Evolutionary conservation across 2,329 filamentous ascomycete genomes (phyloP), one percentile per base, ranked within the genome.

Genomic region (Trichoderma sp.): DNA sequence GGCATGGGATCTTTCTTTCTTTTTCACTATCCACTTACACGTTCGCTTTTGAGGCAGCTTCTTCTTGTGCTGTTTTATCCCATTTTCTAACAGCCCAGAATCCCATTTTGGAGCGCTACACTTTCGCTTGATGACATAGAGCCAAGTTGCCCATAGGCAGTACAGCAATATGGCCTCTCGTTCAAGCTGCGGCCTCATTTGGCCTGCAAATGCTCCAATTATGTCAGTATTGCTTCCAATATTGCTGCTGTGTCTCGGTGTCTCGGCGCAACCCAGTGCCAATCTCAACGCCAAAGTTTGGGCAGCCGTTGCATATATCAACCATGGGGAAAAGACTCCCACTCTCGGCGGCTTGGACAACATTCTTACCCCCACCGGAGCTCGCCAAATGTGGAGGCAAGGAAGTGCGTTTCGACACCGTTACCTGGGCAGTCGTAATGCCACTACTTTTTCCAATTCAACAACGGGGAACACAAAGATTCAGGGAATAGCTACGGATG

Each of bases 251-350:
- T 69, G 71, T 24, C 70, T 71, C 30, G 46, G 24, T 43, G 68
- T 71, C 39, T 69, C 73, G 18, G 81, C 79, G 8, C 78, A 81
- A 61, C 73, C 76, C 14, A 69, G 71, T 34, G 64, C 43, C n/a
- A 75, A 74, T 37, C 69, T 71, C 21, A 76, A 75, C 49, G 78
- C 81, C 60, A 82, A 78, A 30, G 81, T 87, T 61, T 86, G 84
- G 83, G 82, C 83, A 4, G 82, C 81, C 0, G 81, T 84, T 54
- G 81, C 80, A 28, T 85, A 82, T 74, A 72, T 86, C 71, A 78
- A 83, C 70, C 78, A 87, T 72, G 87, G 87, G 73, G 86, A 89
- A 74, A 84, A 80, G 51, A 85, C 82, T 5, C 86, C 86, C 2
- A 56, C 78, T 2, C 58, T 76, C 1, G 74, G 76, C 16, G 51